Percentiles rank a stretch among this genome's conserved stretches.
Conservation (phyloP, 208 protist species). For the Leishmania tropica region DNA sequence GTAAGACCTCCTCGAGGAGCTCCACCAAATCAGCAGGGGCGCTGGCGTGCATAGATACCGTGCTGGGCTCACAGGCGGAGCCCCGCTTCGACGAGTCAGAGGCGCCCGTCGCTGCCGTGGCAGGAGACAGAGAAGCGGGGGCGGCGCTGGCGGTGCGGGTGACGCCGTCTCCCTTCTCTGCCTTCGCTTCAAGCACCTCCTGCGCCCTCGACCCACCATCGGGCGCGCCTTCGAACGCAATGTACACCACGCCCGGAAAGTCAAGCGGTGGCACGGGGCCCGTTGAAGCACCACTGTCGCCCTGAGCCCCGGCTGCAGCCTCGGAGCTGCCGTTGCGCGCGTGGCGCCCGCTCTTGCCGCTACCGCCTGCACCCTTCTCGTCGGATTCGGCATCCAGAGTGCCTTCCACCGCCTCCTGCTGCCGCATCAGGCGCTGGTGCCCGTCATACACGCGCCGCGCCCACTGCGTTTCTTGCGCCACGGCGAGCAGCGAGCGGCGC, state of each 20-base stretch:
- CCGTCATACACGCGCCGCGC: constrained; percentile 39
- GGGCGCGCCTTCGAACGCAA: constrained; percentile 9
- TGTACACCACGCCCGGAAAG: constrained; percentile 52
- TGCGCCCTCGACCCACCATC: neutral
- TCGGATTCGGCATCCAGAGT: neutral
- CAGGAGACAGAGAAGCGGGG: neutral
- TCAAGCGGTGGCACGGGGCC: neutral
- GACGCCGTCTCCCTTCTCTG: constrained; percentile 3
- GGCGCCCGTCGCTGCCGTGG: neutral
- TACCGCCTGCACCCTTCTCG: constrained; percentile 1
- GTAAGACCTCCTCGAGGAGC: constrained; percentile 64
- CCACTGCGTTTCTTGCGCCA: constrained; percentile 22
- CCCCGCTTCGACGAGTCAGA: neutral
- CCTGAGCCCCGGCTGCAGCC: neutral
- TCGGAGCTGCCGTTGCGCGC: neutral
- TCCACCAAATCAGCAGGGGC: constrained; percentile 76
- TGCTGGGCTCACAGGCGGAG: neutral
- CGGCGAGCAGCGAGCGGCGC: constrained; percentile 34
- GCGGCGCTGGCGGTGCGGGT: neutral
- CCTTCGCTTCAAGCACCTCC: neutral
- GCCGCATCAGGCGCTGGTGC: constrained; percentile 13
- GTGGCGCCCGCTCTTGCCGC: constrained; percentile 10
- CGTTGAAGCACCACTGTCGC: neutral
- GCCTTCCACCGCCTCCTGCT: constrained; percentile 1
- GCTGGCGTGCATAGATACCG: constrained; percentile 48